A percentile compares a stretch with the other conserved stretches of the same genome.
Conservation (phyloP, 495 filamentous ascomycete genomes). For the Neohortaea acidophila region DNA sequence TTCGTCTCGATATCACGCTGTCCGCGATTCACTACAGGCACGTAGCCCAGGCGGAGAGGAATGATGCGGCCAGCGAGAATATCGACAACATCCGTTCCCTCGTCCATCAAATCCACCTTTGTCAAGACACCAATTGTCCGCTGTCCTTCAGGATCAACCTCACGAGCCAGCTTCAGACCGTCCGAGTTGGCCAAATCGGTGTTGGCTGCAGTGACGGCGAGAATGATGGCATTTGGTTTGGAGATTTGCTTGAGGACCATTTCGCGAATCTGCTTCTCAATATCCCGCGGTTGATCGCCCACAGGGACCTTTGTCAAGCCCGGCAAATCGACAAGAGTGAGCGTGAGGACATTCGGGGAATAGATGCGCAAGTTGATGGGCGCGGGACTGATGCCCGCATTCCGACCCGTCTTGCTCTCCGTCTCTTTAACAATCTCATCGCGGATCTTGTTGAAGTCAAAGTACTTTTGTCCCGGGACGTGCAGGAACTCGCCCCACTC, state of each 20-base stretch:
- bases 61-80: constrained; percentile 98
- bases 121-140: constrained; percentile 97
- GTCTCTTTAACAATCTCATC: constrained; percentile 97
- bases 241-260: constrained; percentile 99
- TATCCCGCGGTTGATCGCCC: constrained; percentile 95
- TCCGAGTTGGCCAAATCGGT: constrained; percentile 98
- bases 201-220: constrained; percentile 93
- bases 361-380: constrained; percentile 97
- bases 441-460: constrained; percentile 97
- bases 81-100: constrained; percentile 97
- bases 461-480: constrained; percentile 95
- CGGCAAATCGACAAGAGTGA: constrained; percentile 94
- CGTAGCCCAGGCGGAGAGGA: constrained; percentile 86
- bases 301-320: constrained; percentile 97
- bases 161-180: constrained; percentile 87
- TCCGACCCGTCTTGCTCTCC: constrained; percentile 85
- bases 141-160: constrained; percentile 96
- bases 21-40: constrained; percentile 97
- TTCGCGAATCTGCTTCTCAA: constrained; percentile 90
- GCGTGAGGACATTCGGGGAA: constrained; percentile 92
- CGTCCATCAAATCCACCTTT: constrained; percentile 99
- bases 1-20: constrained; percentile 97
- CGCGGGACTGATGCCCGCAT: constrained; percentile 88
- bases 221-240: constrained; percentile 94
- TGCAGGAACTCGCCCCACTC: constrained; percentile 99